These are phyloP conservation scores for Alloascoidea africana DNA, from an alignment of 805 yeast species.

Conservation along the genomic window DNA sequence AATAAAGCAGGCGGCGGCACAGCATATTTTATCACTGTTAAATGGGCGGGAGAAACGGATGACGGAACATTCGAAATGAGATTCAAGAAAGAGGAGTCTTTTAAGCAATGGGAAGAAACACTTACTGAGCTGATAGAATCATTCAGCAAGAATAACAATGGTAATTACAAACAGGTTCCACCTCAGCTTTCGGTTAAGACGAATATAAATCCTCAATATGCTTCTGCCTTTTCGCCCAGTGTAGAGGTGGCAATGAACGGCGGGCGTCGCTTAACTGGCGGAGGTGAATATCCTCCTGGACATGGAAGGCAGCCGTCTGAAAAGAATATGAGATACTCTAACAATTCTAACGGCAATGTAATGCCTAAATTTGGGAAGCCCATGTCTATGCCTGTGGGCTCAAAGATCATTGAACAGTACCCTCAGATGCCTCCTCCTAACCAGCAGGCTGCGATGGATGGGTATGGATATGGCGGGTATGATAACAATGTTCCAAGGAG, in stretches of 20 bases:
- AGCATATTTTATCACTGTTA: constrained; percentile 17
- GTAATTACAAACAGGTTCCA: background rate
- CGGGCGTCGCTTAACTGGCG: no score
- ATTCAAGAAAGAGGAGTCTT: constrained; percentile 69
- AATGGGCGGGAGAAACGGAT: constrained; percentile 53
- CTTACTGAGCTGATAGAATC: constrained; percentile 13
- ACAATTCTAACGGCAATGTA: background rate
- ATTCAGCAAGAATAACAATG: background rate
- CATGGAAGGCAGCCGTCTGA: background rate
- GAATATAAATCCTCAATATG: no score
- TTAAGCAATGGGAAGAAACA: constrained; percentile 60
- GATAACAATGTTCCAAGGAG: background rate
- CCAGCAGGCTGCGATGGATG: no score
- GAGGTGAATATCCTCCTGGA: background rate
- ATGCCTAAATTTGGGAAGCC: background rate
- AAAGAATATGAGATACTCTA: background rate
- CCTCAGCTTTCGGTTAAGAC: background rate
- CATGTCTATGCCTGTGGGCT: background rate
- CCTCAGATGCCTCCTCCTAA: background rate
- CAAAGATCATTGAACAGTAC: background rate
- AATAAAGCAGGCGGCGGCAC: constrained; percentile 15
- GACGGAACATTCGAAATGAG: constrained; percentile 74
- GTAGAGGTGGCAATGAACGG: background rate
- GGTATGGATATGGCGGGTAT: background rate
- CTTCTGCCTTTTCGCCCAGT: background rate